These are phyloP conservation scores for Cystofilobasidium bisporidii DNA, from an alignment of 768 basidiomycete species.

Conservation along the genomic window DNA sequence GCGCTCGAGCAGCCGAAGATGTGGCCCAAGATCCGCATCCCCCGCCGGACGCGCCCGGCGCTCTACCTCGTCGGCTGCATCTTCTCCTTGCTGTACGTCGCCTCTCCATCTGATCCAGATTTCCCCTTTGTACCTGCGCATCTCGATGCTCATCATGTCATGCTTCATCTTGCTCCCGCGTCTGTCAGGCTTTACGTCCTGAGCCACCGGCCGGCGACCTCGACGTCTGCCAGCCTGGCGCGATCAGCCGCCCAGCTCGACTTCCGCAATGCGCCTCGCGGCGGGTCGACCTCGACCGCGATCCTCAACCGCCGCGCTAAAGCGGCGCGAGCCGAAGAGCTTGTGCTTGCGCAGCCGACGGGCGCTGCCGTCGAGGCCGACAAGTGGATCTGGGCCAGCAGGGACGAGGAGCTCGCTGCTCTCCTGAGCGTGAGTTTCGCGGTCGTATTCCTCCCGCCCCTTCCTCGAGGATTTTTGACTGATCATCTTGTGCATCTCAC, in stretches of 20 bases:
- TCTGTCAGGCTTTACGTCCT: conserved; percentile 3
- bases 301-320: not conserved
- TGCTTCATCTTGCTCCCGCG: no score
- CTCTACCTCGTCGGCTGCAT: conserved; percentile 5
- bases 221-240: not conserved
- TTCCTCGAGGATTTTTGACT: no score
- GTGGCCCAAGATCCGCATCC: conserved; percentile 6
- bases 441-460: not conserved
- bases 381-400: conserved; percentile 8
- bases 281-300: not conserved
- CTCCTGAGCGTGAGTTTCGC: conserved; percentile 8
- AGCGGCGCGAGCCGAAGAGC: not conserved
- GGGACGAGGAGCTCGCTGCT: conserved; percentile 16
- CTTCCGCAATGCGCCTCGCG: not conserved
- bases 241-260: not conserved
- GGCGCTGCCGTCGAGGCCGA: not conserved
- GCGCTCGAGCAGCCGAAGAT: conserved; percentile 1
- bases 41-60: conserved; percentile 9
- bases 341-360: not conserved
- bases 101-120: no score
- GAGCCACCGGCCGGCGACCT: not conserved
- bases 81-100: not conserved
- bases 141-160: no score
- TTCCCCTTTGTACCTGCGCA: no score
- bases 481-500: not conserved